Conservation (phyloP, 257 asterid genomes). For the Verbascum thapsus region DNA sequence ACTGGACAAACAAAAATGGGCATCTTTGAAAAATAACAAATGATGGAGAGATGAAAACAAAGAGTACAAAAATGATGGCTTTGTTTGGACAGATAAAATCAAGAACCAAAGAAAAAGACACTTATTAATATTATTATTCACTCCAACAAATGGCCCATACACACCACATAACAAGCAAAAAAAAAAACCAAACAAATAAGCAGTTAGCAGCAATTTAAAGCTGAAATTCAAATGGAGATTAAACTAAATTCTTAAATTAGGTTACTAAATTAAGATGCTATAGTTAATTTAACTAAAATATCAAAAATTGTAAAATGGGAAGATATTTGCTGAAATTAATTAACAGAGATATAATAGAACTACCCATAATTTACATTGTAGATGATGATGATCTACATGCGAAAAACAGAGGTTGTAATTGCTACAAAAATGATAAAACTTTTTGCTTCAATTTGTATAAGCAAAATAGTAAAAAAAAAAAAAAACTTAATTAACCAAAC, state of each 20-base stretch:
- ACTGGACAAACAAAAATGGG: conserved; percentile 26
- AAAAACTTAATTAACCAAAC: conserved; percentile 39
- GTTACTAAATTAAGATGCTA: conserved; percentile 8
- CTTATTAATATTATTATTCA: conserved; percentile 4
- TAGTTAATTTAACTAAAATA: not conserved
- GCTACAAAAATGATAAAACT: conserved; percentile 42
- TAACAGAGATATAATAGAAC: conserved; percentile 14
- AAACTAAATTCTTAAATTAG: too few relatives aligned
- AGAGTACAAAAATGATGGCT: conserved; percentile 27
- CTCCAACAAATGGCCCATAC: conserved; percentile 24
- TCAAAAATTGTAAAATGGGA: not conserved
- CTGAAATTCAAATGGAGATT: not conserved
- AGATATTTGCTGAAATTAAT: conserved; percentile 13
- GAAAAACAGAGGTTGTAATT: conserved; percentile 28
- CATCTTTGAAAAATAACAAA: conserved; percentile 29
- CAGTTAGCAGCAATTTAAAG: conserved; percentile 5
- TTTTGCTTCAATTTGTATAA: conserved; percentile 32
- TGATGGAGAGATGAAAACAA: conserved; percentile 33
- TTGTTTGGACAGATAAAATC: conserved; percentile 7
- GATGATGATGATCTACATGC: conserved; percentile 27
- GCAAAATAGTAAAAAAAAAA: conserved; percentile 21
- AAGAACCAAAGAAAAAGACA: conserved; percentile 18
- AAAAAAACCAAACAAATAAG: not conserved
- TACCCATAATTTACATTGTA: conserved; percentile 41
- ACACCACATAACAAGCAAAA: not conserved